Base-by-base conservation (phyloP, 169 alveolate genomes). In the Plasmodium coatneyi region DNA sequence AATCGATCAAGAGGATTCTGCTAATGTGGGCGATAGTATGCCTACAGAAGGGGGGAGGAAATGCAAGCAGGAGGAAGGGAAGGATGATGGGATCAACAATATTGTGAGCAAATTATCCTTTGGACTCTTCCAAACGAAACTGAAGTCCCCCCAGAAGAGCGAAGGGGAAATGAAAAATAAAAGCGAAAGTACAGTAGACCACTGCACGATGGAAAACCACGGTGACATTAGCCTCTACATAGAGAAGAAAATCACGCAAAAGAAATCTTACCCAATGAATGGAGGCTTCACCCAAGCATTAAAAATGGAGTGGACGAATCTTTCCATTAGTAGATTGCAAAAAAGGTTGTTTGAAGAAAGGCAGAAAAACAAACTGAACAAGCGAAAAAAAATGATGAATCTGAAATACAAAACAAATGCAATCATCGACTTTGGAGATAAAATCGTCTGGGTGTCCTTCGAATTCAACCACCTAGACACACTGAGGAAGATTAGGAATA, bases 321-420 rank as follows among this genome's bases (percentile, higher is more conserved):
- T 89, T 9, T 89, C 94, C 9, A 54, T 79, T 66, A n/a, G n/a
- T 70, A 70, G 83, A 79, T 3, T 34, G 49, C 28, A 39, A 30
- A 52, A 70, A n/a, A 89, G 32, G 41, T 41, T 79, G 16, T 71
- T 39, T 2, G 82, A 89, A 14, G 74, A 89, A 36, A 43, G n/a
- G 22, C 25, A 43, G 25, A 54, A 46, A 54, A 86, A 10, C 22
- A 46, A 32, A 76, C 22, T 36, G 25, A 43, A 28, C 22, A 74
- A 86, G 22, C 1, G 22, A 25, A 83, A 43, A 54, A 54, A 76
- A 54, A 30, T 12, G 22, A 72, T 39, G 49, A 76, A 76, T 19
- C 43, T 86, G 39, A 86, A 76, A 36, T 89, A 89, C 25, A 89
- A 80, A 89, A 79, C 94, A n/a, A 89, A 80, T 80, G 94, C 90